Evolutionary conservation across 192 early-diverging fungal species (phyloP).

Genomic region (Mortierella hygrophila): DNA sequence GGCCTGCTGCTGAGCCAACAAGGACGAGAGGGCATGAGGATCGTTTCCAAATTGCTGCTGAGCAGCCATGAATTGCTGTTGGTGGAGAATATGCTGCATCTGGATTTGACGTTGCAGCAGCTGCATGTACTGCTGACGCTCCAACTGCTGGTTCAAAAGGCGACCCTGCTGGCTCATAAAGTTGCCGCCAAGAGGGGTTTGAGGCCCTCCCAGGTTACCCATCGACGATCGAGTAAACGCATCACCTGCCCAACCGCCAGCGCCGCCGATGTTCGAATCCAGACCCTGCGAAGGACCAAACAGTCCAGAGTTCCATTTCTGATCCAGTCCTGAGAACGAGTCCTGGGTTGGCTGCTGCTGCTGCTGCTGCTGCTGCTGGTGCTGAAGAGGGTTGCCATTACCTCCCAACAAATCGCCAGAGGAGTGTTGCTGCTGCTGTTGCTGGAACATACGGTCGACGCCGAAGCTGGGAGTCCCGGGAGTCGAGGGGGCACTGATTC

Average conservation of each 20-base stretch:
- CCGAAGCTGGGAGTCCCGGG: constrained; percentile 28
- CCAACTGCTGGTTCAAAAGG: constrained; percentile 40
- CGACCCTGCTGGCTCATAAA: constrained; percentile 12
- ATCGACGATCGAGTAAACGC: constrained; percentile 22
- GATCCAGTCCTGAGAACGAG: constrained; percentile 10
- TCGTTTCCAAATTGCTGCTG: constrained; percentile 36
- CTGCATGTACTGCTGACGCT: constrained; percentile 41
- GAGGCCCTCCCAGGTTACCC: not conserved
- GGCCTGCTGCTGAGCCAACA: constrained; percentile 22
- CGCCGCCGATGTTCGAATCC: constrained; percentile 14
- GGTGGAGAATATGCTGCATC: constrained; percentile 38
- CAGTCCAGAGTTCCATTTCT: not conserved
- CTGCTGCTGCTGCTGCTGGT: not conserved
- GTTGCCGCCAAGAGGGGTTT: constrained; percentile 6
- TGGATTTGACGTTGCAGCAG: constrained; percentile 23
- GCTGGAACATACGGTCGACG: constrained; percentile 15
- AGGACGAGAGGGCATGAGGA: constrained; percentile 19
- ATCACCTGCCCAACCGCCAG: constrained; percentile 16
- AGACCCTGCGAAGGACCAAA: not conserved
- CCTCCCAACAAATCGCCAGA: constrained; percentile 17
- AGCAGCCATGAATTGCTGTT: constrained; percentile 29
- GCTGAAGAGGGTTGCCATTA: constrained; percentile 2
- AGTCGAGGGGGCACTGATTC: constrained; percentile 22
- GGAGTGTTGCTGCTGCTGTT: constrained; percentile 11
- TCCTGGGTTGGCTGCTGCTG: constrained; percentile 9